Base-by-base conservation (phyloP, 1,284 basidiomycete genomes). In the Ustilago xerochloae region DNA sequence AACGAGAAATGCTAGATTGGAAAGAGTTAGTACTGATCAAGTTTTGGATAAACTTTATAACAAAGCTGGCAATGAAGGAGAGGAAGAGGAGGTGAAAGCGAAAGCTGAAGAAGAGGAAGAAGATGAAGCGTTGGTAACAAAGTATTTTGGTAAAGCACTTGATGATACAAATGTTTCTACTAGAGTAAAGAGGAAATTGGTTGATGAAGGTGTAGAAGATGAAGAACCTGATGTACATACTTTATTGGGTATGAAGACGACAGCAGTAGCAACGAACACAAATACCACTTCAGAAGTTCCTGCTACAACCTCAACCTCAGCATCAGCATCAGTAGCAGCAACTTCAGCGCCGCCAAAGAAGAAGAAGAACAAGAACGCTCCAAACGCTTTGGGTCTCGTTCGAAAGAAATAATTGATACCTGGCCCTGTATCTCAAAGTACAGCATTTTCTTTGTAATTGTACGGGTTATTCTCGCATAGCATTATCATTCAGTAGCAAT, bases 1-100 rank as follows among this genome's bases (percentile, higher is more conserved):
- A 70, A 92, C 92, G 7, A 88, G 93, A 36, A 99, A 99, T 85
- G 94, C 97, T 1, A 88, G 95, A 47, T 90, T 94, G 64, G 96
- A 98, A 81, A 88, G 92, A 28, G 79, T 82, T 22, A 79, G 82
- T 46, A 53, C 78, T 2, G 81, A 82, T 28, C 66, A 75, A 8
- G 76, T 84, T 1, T 64, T 84, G 1, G 71, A 61, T 16, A 63
- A 43, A 13, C 53, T 67, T 10, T 64, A 73, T 36, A 22, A 24
- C 32, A 48, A 32, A 28, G 3, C 26, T 6, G 3, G 32, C n/a
- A 39, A 35, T 18, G 24, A 2, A 26, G 10, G n/a, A 16, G 18
- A 7, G 18, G 26, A 24, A 24, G 24, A 24, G 26, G 24, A 57
- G 16, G 57, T 51, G 2, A 50, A 46, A 3, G n/a, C n/a, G 29